Evolutionary conservation across 2,329 filamentous ascomycete species (phyloP), one percentile per base, ranked within the genome.

Genomic region (Stachybotrys chartarum): DNA sequence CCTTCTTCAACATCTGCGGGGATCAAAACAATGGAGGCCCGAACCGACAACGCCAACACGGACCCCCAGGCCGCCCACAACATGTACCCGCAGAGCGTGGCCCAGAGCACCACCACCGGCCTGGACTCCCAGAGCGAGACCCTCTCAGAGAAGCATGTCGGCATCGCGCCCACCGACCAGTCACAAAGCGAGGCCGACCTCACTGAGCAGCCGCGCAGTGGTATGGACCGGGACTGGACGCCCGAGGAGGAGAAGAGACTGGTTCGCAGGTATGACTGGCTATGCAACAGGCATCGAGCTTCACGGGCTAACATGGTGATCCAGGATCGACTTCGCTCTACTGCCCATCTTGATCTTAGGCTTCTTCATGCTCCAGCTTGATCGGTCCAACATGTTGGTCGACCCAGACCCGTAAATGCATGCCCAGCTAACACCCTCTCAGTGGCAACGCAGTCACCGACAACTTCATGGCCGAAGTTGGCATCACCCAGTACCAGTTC

Each of bases 261-360:
- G 17, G 58, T 68, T 31, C 62, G 64, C 44, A 67, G 66, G 66
- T 68, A 45, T 24, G 24, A 24, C 35, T 14, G 35, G 8, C 35
- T 42, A 42, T 42, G 10, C 35, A 42, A 10, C 5, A 14, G 10
- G 10, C 14, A 10, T 10, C 35, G 8, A 59, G 63, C 42, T 46
- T 5, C 42, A 5, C 30, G 12, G 10, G 16, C 7, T n/a, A 32
- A 12, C n/a, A 24, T 44, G 17, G 14, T 48, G 16, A 39, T 31
- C 24, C 53, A 80, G 76, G 61, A 67, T 76, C 12, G 77, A 80
- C 53, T 59, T 68, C 10, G 70, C 71, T 8, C 70, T 80, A 1
- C 71, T 80, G 47, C 76, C 75, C 0, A 65, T 79, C 0, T 66
- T 80, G 5, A 70, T 76, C 17, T 63, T 79, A 0, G 76, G 75